Evolutionary conservation across 345 rosid genomes (phyloP).

Genomic region (Eutrema japonicum): DNA sequence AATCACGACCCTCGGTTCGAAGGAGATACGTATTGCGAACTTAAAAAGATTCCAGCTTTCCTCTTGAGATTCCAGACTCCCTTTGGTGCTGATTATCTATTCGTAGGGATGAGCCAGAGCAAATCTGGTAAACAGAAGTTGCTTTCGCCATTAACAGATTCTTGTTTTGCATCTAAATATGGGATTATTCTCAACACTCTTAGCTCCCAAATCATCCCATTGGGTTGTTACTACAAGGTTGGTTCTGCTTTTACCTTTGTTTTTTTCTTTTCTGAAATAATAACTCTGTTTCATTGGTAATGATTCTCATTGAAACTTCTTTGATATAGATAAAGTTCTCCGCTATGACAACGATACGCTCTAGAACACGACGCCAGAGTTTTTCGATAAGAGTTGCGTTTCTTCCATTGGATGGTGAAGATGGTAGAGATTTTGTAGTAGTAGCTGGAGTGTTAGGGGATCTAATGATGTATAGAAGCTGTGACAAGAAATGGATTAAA

Average conservation of each 20-base stretch:
- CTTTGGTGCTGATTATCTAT: conserved; percentile 11
- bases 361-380: background rate
- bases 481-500: background rate
- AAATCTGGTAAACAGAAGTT: background rate
- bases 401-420: background rate
- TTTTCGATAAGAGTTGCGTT: background rate
- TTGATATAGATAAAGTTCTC: conserved; percentile 4
- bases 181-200: no score
- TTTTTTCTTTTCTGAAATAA: no score
- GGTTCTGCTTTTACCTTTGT: no score
- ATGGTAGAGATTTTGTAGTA: background rate
- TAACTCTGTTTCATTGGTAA: no score
- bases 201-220: no score
- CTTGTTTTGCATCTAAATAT: no score
- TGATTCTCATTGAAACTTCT: no score
- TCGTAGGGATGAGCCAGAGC: background rate
- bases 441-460: background rate
- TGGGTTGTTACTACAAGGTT: no score
- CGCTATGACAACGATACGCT: background rate
- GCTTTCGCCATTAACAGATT: background rate
- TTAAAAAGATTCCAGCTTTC: conserved; percentile 1
- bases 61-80: conserved; percentile 18
- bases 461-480: conserved; percentile 6
- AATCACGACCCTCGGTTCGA: conserved; percentile 1
- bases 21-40: background rate